Conservation (phyloP, 2,329 filamentous ascomycete species). For the Fusarium falciforme region DNA sequence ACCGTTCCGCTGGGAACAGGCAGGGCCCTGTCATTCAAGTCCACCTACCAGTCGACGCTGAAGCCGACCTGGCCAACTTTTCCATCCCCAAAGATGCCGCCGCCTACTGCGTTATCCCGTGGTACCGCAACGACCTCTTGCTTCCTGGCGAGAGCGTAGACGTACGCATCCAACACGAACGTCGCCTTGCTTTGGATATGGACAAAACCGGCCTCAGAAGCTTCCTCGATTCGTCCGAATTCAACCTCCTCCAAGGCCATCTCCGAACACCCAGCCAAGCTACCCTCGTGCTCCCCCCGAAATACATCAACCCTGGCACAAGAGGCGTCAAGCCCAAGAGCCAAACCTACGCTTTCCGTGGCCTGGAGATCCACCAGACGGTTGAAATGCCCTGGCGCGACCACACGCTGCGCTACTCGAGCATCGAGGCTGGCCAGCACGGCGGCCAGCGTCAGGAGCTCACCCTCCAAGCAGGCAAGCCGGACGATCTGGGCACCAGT, state of each 20-base stretch:
- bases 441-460: constrained; percentile 64
- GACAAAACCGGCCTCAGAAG: constrained; percentile 50
- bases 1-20: neutral
- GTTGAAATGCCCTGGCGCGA: constrained; percentile 56
- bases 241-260: constrained; percentile 57
- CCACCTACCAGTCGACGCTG: constrained; percentile 45
- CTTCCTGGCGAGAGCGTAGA: constrained; percentile 61
- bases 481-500: neutral
- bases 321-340: constrained; percentile 16
- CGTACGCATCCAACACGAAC: constrained; percentile 55
- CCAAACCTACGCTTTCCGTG: constrained; percentile 58
- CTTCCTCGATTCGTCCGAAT: constrained; percentile 58
- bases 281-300: constrained; percentile 21
- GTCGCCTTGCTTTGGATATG: constrained; percentile 54
- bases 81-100: constrained; percentile 45
- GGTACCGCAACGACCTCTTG: constrained; percentile 55
- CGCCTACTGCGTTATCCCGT: constrained; percentile 46
- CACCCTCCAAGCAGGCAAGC: constrained; percentile 48
- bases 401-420: constrained; percentile 62
- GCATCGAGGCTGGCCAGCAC: constrained; percentile 63
- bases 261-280: constrained; percentile 53
- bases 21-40: constrained; percentile 44
- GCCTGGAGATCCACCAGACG: constrained; percentile 63
- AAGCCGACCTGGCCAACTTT: constrained; percentile 44
- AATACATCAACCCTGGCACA: constrained; percentile 3